Percentiles rank a stretch among this genome's conserved stretches.
Evolutionary conservation across 495 filamentous ascomycete species (phyloP).

Genomic region (Aspergillus sparsus): DNA sequence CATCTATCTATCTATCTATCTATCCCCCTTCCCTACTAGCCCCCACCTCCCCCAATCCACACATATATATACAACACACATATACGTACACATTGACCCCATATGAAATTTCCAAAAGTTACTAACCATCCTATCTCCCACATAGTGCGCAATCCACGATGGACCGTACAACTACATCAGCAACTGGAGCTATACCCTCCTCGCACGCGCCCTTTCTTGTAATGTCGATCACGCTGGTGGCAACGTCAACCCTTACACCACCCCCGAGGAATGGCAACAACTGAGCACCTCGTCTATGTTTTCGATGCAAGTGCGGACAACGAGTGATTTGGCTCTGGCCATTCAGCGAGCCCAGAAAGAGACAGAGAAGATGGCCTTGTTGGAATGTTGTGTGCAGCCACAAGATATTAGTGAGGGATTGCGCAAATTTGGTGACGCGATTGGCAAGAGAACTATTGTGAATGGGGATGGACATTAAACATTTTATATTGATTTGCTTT

Average conservation of each 20-base stretch:
- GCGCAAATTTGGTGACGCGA: slow-evolving; percentile 1
- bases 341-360: slow-evolving; percentile 10
- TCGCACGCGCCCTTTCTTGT: slow-evolving; percentile 9
- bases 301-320: slow-evolving; percentile 11
- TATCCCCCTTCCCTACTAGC: no score
- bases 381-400: slow-evolving; percentile 24
- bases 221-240: neutral
- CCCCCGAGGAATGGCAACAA: neutral
- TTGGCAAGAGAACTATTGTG: neutral
- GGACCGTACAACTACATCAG: slow-evolving; percentile 23
- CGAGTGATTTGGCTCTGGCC: slow-evolving; percentile 6
- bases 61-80: neutral
- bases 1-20: neutral
- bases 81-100: no score
- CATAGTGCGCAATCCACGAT: slow-evolving; percentile 23
- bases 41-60: no score
- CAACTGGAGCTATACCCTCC: slow-evolving; percentile 21
- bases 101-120: no score
- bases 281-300: slow-evolving; percentile 10
- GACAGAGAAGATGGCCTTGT: slow-evolving; percentile 10
- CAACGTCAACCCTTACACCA: neutral
- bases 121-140: no score
- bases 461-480: no score
- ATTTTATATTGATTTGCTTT: no score
- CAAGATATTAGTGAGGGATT: slow-evolving; percentile 11